Evolutionary conservation across 2,329 filamentous ascomycete genomes (phyloP).

Genomic region (Knufia petricola): DNA sequence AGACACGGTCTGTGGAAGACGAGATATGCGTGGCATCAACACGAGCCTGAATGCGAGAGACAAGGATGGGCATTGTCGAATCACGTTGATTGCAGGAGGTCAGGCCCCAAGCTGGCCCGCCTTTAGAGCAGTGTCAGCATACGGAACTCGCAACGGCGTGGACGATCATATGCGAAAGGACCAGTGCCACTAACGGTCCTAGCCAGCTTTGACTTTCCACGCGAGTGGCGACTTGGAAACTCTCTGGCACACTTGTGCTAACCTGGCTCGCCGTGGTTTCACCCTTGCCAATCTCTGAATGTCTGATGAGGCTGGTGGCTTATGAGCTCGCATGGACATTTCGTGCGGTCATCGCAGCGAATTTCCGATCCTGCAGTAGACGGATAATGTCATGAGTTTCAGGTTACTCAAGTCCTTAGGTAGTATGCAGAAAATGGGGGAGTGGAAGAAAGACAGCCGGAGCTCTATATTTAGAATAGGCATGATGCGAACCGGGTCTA

Average conservation of each 20-base stretch:
- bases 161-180: conserved; percentile 1
- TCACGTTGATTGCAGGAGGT: conserved; percentile 2
- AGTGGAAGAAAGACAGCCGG: not conserved
- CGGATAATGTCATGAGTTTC: not conserved
- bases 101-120: not conserved
- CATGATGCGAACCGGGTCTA: not conserved
- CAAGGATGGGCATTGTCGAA: not conserved
- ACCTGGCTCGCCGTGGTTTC: conserved; percentile 1
- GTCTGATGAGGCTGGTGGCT: conserved; percentile 3
- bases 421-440: not conserved
- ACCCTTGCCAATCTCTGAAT: not conserved
- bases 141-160: not conserved
- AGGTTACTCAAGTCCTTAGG: not conserved
- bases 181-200: not conserved
- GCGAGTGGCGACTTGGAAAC: not conserved
- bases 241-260: not conserved
- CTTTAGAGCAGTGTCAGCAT: not conserved
- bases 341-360: not conserved
- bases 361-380: not conserved
- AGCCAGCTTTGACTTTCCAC: not conserved
- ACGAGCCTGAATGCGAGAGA: not conserved
- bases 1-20: not conserved
- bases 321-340: not conserved
- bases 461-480: not conserved
- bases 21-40: not conserved